Evolutionary conservation across 1,139 yeast species (phyloP), one percentile per base, ranked within the genome.

Genomic region (Candida smagusa): DNA sequence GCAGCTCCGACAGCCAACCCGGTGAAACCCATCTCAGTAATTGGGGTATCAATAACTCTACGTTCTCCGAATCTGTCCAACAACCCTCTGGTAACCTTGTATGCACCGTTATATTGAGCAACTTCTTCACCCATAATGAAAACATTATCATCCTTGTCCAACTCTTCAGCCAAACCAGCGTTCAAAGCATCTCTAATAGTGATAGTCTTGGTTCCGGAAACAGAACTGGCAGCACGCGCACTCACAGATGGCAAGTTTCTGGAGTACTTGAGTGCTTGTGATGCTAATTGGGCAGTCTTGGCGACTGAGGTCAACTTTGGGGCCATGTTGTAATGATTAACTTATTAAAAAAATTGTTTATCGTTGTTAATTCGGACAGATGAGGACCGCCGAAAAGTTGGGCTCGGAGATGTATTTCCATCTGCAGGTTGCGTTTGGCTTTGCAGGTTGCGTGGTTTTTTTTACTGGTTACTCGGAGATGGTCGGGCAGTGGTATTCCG

Each of bases 41-140:
- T 92, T 49, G 99, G 99, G 47, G 98, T 92, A 68, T 92, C 99
- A 48, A 92, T 80, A 47, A 92, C 84, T 72, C 98, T 84, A 68
- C 89, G 84, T 63, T 92, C 97, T 50, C 99, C 98, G 57, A 92
- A 92, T 64, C 96, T 80, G 68, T 94, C 98, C 58, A 92, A 77
- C 50, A 92, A 77, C 34, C 98, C 98, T 64, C 95, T 83, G 51
- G 97, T 85, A 46, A 92, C 86, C 74, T 92, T 92, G 75, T 92
- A 92, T 44, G 99, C 99, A 72, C 99, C 99, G 60, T 92, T 90
- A 72, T 94, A 92, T 66, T 90, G 97, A 37, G 96, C 98, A 49
- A 92, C 98, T 69, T 92, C 99, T 73, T 92, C 99, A 63, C 99
- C 99, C 80, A 92, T 85, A 56, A 92, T 68, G 74, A 88, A 92